Evolutionary conservation across 129 eudicot species (phyloP).

Genomic region (Arctium lappa): DNA sequence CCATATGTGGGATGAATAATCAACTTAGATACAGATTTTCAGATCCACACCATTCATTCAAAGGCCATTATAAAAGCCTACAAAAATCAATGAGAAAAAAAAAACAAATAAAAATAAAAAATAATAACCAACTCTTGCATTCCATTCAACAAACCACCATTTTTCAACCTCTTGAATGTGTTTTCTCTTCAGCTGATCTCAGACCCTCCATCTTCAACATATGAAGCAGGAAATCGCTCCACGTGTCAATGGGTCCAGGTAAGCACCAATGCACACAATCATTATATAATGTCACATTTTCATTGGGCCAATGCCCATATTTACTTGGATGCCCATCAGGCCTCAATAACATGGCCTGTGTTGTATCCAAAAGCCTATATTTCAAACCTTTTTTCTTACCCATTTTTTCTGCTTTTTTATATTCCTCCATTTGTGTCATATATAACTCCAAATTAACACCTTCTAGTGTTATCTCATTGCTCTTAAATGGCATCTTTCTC

Average conservation of each 20-base stretch:
- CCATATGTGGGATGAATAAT: conserved; percentile 10
- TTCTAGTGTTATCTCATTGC: conserved; percentile 49
- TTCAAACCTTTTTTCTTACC: conserved; percentile 47
- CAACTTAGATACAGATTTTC: conserved; percentile 17
- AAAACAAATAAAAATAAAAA: not conserved
- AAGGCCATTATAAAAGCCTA: conserved; percentile 19
- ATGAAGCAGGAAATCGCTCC: conserved; percentile 79
- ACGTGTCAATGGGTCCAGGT: conserved; percentile 91
- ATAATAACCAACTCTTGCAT: not conserved
- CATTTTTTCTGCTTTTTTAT: conserved; percentile 43
- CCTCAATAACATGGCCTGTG: conserved; percentile 68
- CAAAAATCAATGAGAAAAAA: conserved; percentile 19
- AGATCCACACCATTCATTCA: conserved; percentile 16
- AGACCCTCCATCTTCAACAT: conserved; percentile 64
- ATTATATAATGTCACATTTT: conserved; percentile 51
- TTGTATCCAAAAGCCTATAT: conserved; percentile 60
- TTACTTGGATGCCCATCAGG: conserved; percentile 96
- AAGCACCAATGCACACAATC: conserved; percentile 95
- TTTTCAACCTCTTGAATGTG: conserved; percentile 23
- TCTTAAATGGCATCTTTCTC: conserved; percentile 56
- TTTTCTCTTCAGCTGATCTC: conserved; percentile 41
- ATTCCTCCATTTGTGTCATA: conserved; percentile 65
- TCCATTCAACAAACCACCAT: conserved; percentile 10
- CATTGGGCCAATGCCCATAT: conserved; percentile 84
- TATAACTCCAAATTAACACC: conserved; percentile 68